Conservation (phyloP, 2,329 filamentous ascomycete species). For the Colletotrichum sublineola region DNA sequence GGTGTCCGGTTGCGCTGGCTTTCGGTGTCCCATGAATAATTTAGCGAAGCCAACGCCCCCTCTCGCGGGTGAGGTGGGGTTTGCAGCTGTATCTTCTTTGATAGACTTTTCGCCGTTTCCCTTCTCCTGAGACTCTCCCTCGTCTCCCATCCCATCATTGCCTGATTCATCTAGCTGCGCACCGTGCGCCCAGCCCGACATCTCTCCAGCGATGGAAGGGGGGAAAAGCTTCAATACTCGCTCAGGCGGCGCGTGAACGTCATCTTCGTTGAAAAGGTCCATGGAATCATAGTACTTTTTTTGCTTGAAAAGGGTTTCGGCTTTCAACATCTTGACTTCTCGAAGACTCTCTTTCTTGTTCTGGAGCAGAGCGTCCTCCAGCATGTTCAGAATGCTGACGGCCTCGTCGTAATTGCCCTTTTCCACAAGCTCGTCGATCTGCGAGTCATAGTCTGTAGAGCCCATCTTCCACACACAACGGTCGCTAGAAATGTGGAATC, state of each 20-base stretch:
- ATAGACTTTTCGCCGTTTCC: conserved; percentile 50
- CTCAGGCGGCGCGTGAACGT: conserved; percentile 90
- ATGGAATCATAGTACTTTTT: conserved; percentile 88
- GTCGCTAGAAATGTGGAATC: conserved; percentile 93
- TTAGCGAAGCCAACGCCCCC: conserved; percentile 64
- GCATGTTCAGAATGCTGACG: conserved; percentile 87
- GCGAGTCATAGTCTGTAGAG: conserved; percentile 89
- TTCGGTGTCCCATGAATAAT: conserved; percentile 64
- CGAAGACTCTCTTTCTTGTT: conserved; percentile 86
- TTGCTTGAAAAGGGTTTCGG: conserved; percentile 83
- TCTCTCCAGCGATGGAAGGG: conserved; percentile 82
- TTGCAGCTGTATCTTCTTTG: conserved; percentile 44
- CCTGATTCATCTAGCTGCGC: conserved; percentile 61
- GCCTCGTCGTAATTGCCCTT: conserved; percentile 87
- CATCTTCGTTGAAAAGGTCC: conserved; percentile 86
- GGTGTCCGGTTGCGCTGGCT: conserved; percentile 62
- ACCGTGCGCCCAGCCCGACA: conserved; percentile 68
- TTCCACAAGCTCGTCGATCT: conserved; percentile 85
- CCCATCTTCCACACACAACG: conserved; percentile 96
- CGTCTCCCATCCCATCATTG: conserved; percentile 50
- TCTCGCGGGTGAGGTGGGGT: conserved; percentile 54
- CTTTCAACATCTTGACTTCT: conserved; percentile 92
- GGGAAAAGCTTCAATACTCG: conserved; percentile 89
- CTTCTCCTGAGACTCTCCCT: conserved; percentile 53
- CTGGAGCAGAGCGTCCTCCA: conserved; percentile 90